Base-by-base conservation (phyloP, 371 early-diverging fungal genomes). In the Batrachochytrium dendrobatidis region DNA sequence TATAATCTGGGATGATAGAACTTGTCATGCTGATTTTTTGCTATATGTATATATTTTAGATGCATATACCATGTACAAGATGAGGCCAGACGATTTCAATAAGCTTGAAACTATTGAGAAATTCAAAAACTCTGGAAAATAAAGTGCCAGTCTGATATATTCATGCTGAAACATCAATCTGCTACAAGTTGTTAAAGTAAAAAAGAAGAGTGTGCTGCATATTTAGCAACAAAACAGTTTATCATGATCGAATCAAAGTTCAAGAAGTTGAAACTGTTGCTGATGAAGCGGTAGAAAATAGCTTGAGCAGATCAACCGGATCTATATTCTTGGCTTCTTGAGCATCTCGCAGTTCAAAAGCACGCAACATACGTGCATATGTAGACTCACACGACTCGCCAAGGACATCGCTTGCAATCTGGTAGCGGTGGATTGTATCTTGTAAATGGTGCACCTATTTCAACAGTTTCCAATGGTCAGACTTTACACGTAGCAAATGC, bases 51-150 rank as follows among this genome's bases (percentile, higher is more conserved):
- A n/a, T n/a, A n/a, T n/a, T n/a, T n/a, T n/a, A 39, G 39, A 39
- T n/a, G 39, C 15, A 39, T 39, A 39, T n/a, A 39, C 39, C 39
- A 39, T 39, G 39, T 39, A 39, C 39, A 39, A 39, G 39, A 39
- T 39, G 39, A 12, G 39, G 39, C 39, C 39, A 39, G 39, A 39
- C 39, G n/a, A 39, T n/a, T 39, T 39, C n/a, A 39, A 39, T n/a
- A n/a, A 39, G 39, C 39, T 39, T n/a, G 39, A 39, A n/a, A n/a
- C 15, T 12, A 12, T 39, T n/a, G 39, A 39, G 39, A 12, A 39
- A n/a, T 39, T 15, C 39, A n/a, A n/a, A n/a, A n/a, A n/a, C n/a
- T n/a, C n/a, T n/a, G n/a, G n/a, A n/a, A n/a, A n/a, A n/a, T n/a
- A n/a, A n/a, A n/a, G n/a, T n/a, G n/a, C n/a, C n/a, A n/a, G n/a